Evolutionary conservation across 305 asterid species (phyloP).

Genomic region (Solanum hybrid): DNA sequence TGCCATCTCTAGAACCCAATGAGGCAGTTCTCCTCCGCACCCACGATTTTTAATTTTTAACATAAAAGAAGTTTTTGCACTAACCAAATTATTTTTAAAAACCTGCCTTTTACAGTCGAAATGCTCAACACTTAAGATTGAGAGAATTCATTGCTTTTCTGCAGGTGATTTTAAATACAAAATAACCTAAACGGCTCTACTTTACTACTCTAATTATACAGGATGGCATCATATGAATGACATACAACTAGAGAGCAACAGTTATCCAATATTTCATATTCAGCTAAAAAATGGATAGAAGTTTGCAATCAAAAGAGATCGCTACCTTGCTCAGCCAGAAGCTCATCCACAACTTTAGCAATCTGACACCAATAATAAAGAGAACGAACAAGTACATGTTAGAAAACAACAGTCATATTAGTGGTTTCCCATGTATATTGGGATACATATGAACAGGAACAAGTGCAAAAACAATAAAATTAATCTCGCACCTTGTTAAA

Average conservation of each 20-base stretch:
- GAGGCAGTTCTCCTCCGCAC: background rate
- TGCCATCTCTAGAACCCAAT: background rate
- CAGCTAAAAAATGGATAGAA: background rate
- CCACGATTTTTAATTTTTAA: background rate
- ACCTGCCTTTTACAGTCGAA: background rate
- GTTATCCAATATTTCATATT: background rate
- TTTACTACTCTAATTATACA: background rate
- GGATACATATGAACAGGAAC: background rate
- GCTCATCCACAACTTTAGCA: conserved; percentile 71
- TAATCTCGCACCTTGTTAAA: conserved; percentile 63
- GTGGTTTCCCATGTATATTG: background rate
- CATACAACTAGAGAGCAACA: background rate
- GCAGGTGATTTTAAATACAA: background rate
- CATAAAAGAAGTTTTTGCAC: background rate
- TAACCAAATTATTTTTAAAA: background rate
- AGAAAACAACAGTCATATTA: background rate
- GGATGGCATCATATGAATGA: background rate
- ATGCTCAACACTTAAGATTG: background rate
- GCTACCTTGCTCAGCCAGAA: conserved; percentile 66
- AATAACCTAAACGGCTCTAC: background rate
- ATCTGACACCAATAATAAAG: conserved; percentile 42
- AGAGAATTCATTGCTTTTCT: background rate
- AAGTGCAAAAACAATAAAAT: background rate
- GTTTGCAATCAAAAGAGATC: background rate
- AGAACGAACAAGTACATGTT: conserved; percentile 7